Percentiles rank a stretch among this genome's conserved stretches.
Conservation (phyloP, 495 filamentous ascomycete species). For the Pyrenula massariospora region DNA sequence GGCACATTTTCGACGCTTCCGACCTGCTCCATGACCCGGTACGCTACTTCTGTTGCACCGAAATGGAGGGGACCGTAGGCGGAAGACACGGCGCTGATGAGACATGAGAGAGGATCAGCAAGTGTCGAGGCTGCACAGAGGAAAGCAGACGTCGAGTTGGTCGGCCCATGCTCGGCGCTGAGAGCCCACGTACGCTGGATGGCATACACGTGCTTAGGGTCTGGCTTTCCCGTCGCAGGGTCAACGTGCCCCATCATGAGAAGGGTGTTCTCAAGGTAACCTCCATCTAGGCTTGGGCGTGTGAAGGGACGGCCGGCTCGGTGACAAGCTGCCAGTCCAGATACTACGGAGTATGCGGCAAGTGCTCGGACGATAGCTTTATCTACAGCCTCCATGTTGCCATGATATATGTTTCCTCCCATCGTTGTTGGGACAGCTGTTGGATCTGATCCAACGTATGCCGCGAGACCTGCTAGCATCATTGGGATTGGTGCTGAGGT, state of each 20-base stretch:
- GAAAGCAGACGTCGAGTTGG: slow-evolving; percentile 38
- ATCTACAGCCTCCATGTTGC: slow-evolving; percentile 24
- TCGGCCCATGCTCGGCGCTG: slow-evolving; percentile 40
- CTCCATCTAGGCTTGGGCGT: slow-evolving; percentile 19
- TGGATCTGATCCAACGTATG: slow-evolving; percentile 23
- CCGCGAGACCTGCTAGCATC: slow-evolving; percentile 29
- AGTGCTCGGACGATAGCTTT: slow-evolving; percentile 27
- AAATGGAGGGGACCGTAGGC: slow-evolving; percentile 38
- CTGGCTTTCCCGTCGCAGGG: too few species aligned
- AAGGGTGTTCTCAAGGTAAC: slow-evolving; percentile 29
- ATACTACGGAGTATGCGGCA: slow-evolving; percentile 22
- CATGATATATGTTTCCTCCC: too few species aligned
- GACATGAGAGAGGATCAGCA: slow-evolving; percentile 29
- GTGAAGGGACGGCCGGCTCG: slow-evolving; percentile 22
- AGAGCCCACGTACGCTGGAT: slow-evolving; percentile 31
- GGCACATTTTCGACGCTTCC: slow-evolving; percentile 32
- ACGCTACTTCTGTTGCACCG: slow-evolving; percentile 40
- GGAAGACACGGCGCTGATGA: slow-evolving; percentile 24
- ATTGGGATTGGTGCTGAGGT: slow-evolving; percentile 30
- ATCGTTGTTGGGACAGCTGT: slow-evolving; percentile 24
- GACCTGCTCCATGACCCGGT: slow-evolving; percentile 27
- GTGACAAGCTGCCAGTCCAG: slow-evolving; percentile 26
- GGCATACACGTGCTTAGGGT: slow-evolving; percentile 19
- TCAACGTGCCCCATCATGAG: slow-evolving; percentile 31
- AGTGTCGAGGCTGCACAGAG: slow-evolving; percentile 36